Evolutionary conservation across 805 yeast species (phyloP), one percentile per base, ranked within the genome.

Genomic region (Yueomyces sp.): DNA sequence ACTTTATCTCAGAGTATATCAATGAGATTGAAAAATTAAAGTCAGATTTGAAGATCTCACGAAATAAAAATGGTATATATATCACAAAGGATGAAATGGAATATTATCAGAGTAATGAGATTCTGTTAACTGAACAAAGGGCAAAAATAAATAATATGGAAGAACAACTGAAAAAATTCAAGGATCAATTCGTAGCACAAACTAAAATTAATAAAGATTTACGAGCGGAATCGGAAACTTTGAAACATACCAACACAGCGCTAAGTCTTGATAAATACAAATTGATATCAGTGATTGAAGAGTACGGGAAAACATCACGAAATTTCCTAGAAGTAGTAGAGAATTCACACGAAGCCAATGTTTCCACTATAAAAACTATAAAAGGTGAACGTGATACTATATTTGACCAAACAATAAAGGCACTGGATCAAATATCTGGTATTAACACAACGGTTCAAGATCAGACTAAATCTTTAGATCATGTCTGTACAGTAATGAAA

Each of bases 1-100:
- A 74, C 50, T 64, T 79, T 49, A 57, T 80, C 53, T 58, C 70
- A 53, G 74, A 74, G 59, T 61, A 73, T 53, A 52, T 74, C 67
- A 51, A 68, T 48, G 82, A 59, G 62, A 66, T 57, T 62, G 73
- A 59, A 49, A 77, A 50, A 61, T 65, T 53, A 47, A 79, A 52
- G 68, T 73, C 54, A 53, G 92, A 84, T 57, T 60, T 82, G 36
- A 55, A 68, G 36, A 81, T 88, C 0, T 70, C 85, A 0, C 69
- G 80, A 47, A 63, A 66, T 7, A 79, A 73, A 54, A 82, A 79
- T 48, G 87, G 88, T 2, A 74, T 84, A 19, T 80, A 73, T 52
- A 60, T 84, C 48, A 72, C 83, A 29, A 64, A 57, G 42, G 72
- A 62, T 38, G 74, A 64, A 54, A 50, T 47, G 30, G 56, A 55